Base-by-base conservation (phyloP, 352 stramenopile species). In the Phytophthora pistaciae region DNA sequence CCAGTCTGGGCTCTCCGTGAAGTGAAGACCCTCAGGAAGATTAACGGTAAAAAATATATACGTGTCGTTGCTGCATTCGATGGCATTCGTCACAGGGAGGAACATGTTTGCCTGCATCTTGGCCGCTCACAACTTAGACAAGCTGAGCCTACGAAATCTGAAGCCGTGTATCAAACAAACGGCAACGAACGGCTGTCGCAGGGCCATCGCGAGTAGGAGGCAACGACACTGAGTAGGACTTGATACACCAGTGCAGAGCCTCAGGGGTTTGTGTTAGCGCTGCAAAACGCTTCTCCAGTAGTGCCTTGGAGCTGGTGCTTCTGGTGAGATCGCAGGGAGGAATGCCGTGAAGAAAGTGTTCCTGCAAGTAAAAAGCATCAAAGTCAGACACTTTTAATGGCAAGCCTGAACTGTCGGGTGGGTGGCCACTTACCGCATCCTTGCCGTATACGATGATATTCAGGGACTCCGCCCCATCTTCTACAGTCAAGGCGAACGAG, bases 401-500 rank as follows among this genome's bases (percentile, higher is more conserved):
- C 46, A 54, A 29, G 20, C 16, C 5, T 21, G 20, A 54, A 11
- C 3, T 8, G 5, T 29, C 18, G 21, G 55, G 44, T 53, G 13
- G 29, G 16, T n/a, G n/a, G n/a, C n/a, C 6, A 77, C 84, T 68
- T 78, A 95, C 87, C 69, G 84, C 87, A 50, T 95, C 85, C 50
- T 80, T 81, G 23, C 85, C 85, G 64, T 93, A 82, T 5, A 91
- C 75, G 70, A 93, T 93, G 40, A 84, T 77, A 48, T 91, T 87
- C 21, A 95, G 68, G 38, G 75, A 69, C 13, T 81, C 82, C 0
- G 62, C 77, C 36, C 48, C 65, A 31, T 95, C 85, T 65, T 87
- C 65, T 16, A 93, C 49, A n/a, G 70, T 78, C 52, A 92, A 50
- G 6, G 80, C 84, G 23, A 95, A 95, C 5, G 83, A 91, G 64